These are phyloP conservation scores for Claviceps cyperi DNA, from an alignment of 2,329 filamentous ascomycete genomes.

Conservation along the genomic window DNA sequence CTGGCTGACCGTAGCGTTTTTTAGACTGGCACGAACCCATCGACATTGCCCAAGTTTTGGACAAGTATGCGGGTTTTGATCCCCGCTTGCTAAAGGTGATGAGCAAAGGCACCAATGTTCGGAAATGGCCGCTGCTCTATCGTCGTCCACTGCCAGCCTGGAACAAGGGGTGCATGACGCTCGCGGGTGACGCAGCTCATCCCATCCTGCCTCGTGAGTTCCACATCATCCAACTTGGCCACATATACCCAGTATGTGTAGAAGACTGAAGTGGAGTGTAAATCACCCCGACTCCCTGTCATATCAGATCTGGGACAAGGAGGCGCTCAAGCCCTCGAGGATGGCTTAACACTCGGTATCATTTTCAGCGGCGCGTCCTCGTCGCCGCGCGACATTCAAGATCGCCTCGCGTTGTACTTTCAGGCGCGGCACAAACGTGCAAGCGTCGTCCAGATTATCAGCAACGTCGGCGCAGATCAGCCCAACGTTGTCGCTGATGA, in stretches of 20 bases:
- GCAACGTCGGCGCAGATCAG: constrained; percentile 22
- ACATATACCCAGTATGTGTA: too few species aligned
- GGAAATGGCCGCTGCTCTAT: constrained; percentile 22
- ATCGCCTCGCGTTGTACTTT: constrained; percentile 13
- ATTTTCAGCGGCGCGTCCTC: constrained; percentile 12
- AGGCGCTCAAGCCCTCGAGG: constrained; percentile 22
- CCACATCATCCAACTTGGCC: too few species aligned
- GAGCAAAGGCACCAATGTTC: constrained; percentile 20
- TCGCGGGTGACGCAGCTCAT: constrained; percentile 24
- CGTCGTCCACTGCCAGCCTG: constrained; percentile 18
- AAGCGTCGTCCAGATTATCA: constrained; percentile 24
- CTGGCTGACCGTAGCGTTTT: background rate
- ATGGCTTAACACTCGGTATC: constrained; percentile 19
- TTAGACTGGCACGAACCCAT: background rate
- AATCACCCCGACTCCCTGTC: too few species aligned
- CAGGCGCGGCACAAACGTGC: constrained; percentile 14
- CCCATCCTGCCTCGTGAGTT: constrained; percentile 23
- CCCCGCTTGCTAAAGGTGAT: constrained; percentile 14
- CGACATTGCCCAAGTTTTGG: background rate
- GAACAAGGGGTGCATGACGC: constrained; percentile 16
- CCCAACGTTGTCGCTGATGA: constrained; percentile 10
- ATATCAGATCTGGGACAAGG: constrained; percentile 24
- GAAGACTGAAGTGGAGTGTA: too few species aligned
- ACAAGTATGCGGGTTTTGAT: background rate
- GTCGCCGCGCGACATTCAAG: constrained; percentile 9